phyloP scores from a whole-genome alignment of 2,329 filamentous ascomycete species.

The Coniella lustricola region DNA sequence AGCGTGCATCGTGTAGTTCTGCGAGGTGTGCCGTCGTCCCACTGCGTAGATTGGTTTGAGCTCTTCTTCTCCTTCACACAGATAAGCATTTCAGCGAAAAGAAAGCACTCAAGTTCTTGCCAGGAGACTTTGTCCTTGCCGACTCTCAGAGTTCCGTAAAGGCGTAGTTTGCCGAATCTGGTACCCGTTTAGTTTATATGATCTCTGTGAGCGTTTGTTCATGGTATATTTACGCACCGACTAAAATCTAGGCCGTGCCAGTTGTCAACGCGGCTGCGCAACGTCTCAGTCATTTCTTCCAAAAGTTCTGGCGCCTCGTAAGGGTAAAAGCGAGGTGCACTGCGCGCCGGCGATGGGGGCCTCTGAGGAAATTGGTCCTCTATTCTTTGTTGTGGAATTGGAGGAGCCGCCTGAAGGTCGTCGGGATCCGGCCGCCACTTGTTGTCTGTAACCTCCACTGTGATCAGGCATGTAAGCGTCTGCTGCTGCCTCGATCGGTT shows the following conservation, averaged over 20 bases:
- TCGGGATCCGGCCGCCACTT: slow-evolving; percentile 86
- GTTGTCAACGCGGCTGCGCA: slow-evolving; percentile 87
- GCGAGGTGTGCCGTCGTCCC: slow-evolving; percentile 54
- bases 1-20: slow-evolving; percentile 75
- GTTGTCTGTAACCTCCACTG: slow-evolving; percentile 85
- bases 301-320: slow-evolving; percentile 72
- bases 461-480: slow-evolving; percentile 86
- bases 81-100: slow-evolving; percentile 98
- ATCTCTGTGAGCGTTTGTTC: slow-evolving; percentile 3
- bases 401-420: slow-evolving; percentile 56
- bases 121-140: slow-evolving; percentile 94
- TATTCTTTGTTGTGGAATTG: slow-evolving; percentile 36
- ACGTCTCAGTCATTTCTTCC: slow-evolving; percentile 77
- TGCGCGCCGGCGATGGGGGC: slow-evolving; percentile 51
- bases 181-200: slow-evolving; percentile 23
- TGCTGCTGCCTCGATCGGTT: slow-evolving; percentile 90
- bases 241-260: slow-evolving; percentile 96
- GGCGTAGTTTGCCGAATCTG: slow-evolving; percentile 82
- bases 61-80: slow-evolving; percentile 96
- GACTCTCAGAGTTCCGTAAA: slow-evolving; percentile 85
- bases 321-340: slow-evolving; percentile 53
- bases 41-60: slow-evolving; percentile 44
- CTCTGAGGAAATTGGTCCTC: slow-evolving; percentile 46
- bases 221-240: slow-evolving; percentile 41
- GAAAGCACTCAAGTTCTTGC: slow-evolving; percentile 95